These are phyloP conservation scores for Pythium diclinum DNA, from an alignment of 352 stramenopile species.

Conservation along the genomic window DNA sequence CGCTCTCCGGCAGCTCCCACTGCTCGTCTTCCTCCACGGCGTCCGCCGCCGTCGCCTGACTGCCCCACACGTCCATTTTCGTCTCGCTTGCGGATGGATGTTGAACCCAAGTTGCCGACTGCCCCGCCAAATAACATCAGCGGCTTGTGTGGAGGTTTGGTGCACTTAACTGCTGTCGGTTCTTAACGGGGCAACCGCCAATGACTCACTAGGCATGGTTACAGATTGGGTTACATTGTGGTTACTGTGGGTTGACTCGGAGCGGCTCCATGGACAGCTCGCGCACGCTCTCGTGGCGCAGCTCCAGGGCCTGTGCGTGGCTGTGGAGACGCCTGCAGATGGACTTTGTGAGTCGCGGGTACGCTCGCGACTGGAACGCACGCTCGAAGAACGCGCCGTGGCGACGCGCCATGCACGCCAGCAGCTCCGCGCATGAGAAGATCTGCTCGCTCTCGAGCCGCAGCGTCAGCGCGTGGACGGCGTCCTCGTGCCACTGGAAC, in stretches of 20 bases:
- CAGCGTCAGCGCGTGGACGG: conserved; percentile 34
- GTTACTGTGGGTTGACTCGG: conserved; percentile 23
- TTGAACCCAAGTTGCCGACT: background rate
- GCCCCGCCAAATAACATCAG: background rate
- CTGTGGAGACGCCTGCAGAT: conserved; percentile 36
- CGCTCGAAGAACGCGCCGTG: conserved; percentile 42
- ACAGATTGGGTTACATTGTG: background rate
- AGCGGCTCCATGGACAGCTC: conserved; percentile 24
- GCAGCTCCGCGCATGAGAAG: conserved; percentile 41
- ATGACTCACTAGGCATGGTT: background rate
- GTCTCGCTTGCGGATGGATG: background rate
- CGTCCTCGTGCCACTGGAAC: conserved; percentile 42
- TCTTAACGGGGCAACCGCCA: background rate
- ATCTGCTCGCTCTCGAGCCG: conserved; percentile 39
- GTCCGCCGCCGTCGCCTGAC: background rate
- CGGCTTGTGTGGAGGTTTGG: background rate
- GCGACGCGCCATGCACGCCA: conserved; percentile 28
- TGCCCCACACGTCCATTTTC: conserved; percentile 5
- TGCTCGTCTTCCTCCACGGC: conserved; percentile 39
- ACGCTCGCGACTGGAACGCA: conserved; percentile 41
- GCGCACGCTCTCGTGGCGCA: conserved; percentile 18
- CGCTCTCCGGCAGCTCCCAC: conserved; percentile 52
- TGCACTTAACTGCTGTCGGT: background rate
- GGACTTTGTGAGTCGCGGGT: conserved; percentile 47
- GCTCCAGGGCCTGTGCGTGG: conserved; percentile 15